Base-by-base conservation (phyloP, 1,284 basidiomycete genomes). In the Trametes pubescens region DNA sequence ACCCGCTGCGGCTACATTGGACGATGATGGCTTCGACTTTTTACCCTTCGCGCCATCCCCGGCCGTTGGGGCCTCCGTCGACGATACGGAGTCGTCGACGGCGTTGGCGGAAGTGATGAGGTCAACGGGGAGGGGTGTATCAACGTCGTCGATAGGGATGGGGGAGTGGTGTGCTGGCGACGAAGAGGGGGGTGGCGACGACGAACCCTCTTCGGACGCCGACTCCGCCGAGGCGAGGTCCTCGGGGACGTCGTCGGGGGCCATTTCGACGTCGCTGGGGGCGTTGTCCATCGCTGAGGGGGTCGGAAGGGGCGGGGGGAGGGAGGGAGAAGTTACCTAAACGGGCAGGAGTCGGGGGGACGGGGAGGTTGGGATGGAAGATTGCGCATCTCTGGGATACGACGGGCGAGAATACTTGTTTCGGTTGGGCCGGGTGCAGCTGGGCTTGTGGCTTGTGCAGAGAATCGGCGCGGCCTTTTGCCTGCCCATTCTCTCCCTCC, bases 281-380 rank as follows among this genome's bases (percentile, higher is more conserved):
- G 70, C 69, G 51, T 51, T 66, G 44, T 66, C 61, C 59, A 53
- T 68, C 55, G 69, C 34, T n/a, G 37, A 56, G 51, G 59, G 48
- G 62, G 59, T 57, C 44, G 61, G 61, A 56, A 55, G 56, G 54
- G 47, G 62, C 53, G 59, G 62, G 63, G 60, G 64, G 59, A 58
- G 66, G 65, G 51, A 54, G 66, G 69, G 64, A 65, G 69, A 71
- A 69, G 70, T 72, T 72, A 65, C 70, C 72, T 69, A 71, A 75
- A 68, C 67, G 70, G 74, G 74, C 72, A 75, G 64, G 59, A 61
- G 67, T 71, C 69, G 70, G 71, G 66, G 71, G 72, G 70, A 68
- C 55, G 65, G 65, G 66, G 61, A 68, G 64, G 65, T 44, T 62
- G 61, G 61, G 64, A 66, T 65, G 68, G 65, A 65, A 62, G 69